Conservation (phyloP, 495 filamentous ascomycete genomes). For the Entonaema liquescens region DNA sequence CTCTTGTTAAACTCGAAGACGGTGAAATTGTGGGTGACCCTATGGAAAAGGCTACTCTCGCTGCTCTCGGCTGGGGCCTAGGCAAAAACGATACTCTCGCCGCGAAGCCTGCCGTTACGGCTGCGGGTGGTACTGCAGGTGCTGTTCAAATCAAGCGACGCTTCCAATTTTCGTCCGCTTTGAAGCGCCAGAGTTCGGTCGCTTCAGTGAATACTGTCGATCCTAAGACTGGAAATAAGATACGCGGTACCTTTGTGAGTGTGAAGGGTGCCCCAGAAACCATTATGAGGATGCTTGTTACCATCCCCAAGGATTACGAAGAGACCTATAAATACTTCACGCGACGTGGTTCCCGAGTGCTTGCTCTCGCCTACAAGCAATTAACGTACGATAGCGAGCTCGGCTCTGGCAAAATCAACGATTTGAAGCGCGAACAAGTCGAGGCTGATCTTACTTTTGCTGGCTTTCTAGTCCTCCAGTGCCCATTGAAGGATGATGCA, state of each 20-base stretch:
- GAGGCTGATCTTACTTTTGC: conserved; percentile 87
- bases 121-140: conserved; percentile 57
- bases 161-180: conserved; percentile 96
- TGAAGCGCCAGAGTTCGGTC: conserved; percentile 96
- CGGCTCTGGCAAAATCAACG: conserved; percentile 84
- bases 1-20: conserved; percentile 93
- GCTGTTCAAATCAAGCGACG: conserved; percentile 91
- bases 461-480: conserved; percentile 94
- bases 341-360: conserved; percentile 89
- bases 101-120: conserved; percentile 57
- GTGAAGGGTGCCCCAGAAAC: conserved; percentile 99
- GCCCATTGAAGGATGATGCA: conserved; percentile 95
- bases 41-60: conserved; percentile 97
- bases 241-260: conserved; percentile 83
- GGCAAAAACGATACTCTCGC: conserved; percentile 85
- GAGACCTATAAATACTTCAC: conserved; percentile 99
- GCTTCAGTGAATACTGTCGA: conserved; percentile 77
- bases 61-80: conserved; percentile 88
- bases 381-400: conserved; percentile 82
- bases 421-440: conserved; percentile 89
- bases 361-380: conserved; percentile 93
- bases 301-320: conserved; percentile 87
- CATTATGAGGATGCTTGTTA: conserved; percentile 88
- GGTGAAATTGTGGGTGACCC: conserved; percentile 97
- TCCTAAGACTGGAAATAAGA: conserved; percentile 72